Base-by-base conservation (phyloP, 306 rosid genomes). In the Acacia acuminata region DNA sequence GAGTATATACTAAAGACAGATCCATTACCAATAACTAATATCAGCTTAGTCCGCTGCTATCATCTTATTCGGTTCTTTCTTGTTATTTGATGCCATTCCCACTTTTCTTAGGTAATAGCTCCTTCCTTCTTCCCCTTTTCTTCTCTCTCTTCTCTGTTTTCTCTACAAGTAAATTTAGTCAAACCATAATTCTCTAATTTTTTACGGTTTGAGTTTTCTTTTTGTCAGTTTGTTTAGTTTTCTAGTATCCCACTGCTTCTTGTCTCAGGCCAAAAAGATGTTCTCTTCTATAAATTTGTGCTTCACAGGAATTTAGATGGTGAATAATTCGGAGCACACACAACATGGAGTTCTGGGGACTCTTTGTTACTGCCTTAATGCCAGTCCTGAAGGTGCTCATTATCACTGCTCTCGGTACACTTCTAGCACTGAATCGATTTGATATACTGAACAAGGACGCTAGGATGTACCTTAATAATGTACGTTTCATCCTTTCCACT, bases 351-450 rank as follows among this genome's bases (percentile, higher is more conserved):
- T 87, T 84, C 17, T 82, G 84, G 88, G 77, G 71, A 64, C 88
- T 87, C 69, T 87, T 87, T 32, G 7, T 87, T 27, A 83, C 83
- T 38, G 88, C 90, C 68, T 84, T 87, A 56, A 82, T 84, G 80
- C 90, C 90, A 56, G 82, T 84, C 82, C n/a, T 87, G 27, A 72
- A 84, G 77, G 84, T 87, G 5, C 67, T 87, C 8, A n/a, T 87
- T 44, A 32, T 87, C 14, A 87, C 90, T 65, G 76, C 43, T 45
- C 24, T 84, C 69, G 90, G 90, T 2, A 63, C 84, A 55, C 7
- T 84, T 2, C 78, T 87, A 13, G 86, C 88, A 56, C 70, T 87
- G 56, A 48, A 79, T 65, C 90, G 83, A 32, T 79, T 87, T 66
- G 65, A 63, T 65, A 76, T 87, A 8, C 86, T 87, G 0, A 36